Conservation (phyloP, 495 filamentous ascomycete species). For the Trichoderma reesei region DNA sequence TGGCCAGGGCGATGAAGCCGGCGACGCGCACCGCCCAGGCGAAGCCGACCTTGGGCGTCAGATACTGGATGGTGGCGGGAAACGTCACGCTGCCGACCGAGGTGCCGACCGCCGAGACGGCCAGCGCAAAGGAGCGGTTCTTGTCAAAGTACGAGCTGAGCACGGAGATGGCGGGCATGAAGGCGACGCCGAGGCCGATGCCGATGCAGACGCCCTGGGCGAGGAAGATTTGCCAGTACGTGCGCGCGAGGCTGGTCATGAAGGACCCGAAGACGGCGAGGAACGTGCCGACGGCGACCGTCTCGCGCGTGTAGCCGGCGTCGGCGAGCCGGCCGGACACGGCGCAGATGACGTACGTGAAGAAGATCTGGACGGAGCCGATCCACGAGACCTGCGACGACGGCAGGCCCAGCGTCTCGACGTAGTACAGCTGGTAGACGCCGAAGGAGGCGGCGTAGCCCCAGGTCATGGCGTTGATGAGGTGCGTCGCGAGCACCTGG, state of each 20-base stretch:
- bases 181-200: constrained; percentile 33
- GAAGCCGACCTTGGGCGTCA: constrained; percentile 33
- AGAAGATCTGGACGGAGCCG: constrained; percentile 36
- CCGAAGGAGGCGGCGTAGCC: constrained; percentile 35
- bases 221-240: constrained; percentile 38
- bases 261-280: constrained; percentile 33
- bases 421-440: constrained; percentile 38
- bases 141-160: constrained; percentile 31
- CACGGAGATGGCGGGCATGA: constrained; percentile 33
- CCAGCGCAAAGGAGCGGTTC: constrained; percentile 26
- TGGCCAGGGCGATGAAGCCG: constrained; percentile 29
- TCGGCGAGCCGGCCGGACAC: constrained; percentile 33
- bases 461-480: constrained; percentile 34
- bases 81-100: constrained; percentile 36
- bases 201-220: constrained; percentile 34
- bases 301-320: constrained; percentile 30
- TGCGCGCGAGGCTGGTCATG: constrained; percentile 29
- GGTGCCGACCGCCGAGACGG: constrained; percentile 30
- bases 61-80: constrained; percentile 31
- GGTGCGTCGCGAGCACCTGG: constrained; percentile 30
- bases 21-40: constrained; percentile 35
- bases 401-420: constrained; percentile 31
- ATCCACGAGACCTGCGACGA: constrained; percentile 36
- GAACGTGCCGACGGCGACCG: constrained; percentile 24
- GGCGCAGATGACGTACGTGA: constrained; percentile 30